Evolutionary conservation across 495 filamentous ascomycete species (phyloP).

Genomic region (Recurvomyces mirabilis): DNA sequence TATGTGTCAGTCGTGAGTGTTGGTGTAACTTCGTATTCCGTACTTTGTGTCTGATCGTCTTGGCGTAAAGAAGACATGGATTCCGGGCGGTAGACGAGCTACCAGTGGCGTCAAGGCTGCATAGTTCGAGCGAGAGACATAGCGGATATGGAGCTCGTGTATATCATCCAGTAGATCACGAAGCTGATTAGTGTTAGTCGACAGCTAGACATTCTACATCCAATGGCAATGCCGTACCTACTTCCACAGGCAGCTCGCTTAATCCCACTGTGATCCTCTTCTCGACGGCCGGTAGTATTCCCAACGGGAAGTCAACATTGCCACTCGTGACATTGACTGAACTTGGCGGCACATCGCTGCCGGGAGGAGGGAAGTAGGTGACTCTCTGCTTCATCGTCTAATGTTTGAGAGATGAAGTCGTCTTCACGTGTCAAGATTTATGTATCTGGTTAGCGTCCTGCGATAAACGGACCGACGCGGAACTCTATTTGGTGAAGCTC

Average conservation of each 20-base stretch:
- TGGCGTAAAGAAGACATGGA: conserved; percentile 74
- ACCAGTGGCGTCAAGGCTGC: conserved; percentile 54
- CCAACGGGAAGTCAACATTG: conserved; percentile 39
- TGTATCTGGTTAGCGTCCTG: too few species aligned
- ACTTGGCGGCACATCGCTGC: conserved; percentile 49
- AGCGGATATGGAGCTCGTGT: conserved; percentile 71
- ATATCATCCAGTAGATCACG: conserved; percentile 49
- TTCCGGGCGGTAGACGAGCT: conserved; percentile 63
- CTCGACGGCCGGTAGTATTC: conserved; percentile 56
- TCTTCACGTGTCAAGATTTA: too few species aligned
- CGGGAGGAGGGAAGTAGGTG: conserved; percentile 60
- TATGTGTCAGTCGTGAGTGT: conserved; percentile 2
- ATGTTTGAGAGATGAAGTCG: conserved; percentile 17
- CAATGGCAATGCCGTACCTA: conserved; percentile 23
- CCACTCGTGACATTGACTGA: conserved; percentile 41
- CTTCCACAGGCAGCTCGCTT: conserved; percentile 62
- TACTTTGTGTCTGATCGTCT: conserved; percentile 32
- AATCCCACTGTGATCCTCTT: conserved; percentile 64
- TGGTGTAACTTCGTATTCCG: conserved; percentile 8
- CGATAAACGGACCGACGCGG: too few species aligned
- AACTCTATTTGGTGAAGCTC: too few species aligned
- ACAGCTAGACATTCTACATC: not conserved
- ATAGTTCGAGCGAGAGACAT: conserved; percentile 51
- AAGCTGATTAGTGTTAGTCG: conserved; percentile 34
- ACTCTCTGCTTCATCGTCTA: conserved; percentile 84